A percentile compares a stretch with the other conserved stretches of the same genome.
Evolutionary conservation across 352 stramenopile genomes (phyloP).

Genomic region (Globisporangium mamillatum): DNA sequence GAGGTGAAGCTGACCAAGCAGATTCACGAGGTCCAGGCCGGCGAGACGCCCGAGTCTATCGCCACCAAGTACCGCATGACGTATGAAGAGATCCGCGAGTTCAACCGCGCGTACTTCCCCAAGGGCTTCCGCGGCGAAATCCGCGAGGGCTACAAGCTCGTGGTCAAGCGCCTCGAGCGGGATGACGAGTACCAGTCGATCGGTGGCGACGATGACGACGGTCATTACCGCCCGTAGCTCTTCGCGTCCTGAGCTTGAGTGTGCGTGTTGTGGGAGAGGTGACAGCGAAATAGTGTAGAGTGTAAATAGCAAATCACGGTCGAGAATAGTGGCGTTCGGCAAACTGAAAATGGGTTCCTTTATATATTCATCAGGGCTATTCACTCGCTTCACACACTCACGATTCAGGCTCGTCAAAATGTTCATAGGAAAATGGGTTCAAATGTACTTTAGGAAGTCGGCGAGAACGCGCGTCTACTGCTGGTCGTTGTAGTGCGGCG

Average conservation of each 20-base stretch:
- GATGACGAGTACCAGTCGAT: constrained; percentile 31
- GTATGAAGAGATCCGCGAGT: constrained; percentile 84
- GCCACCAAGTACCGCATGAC: constrained; percentile 69
- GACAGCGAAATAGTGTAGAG: not conserved
- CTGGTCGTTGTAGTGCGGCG: not conserved
- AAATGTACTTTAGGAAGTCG: not conserved
- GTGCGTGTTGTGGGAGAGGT: constrained; percentile 1
- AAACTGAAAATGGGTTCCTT: not conserved
- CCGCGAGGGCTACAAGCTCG: constrained; percentile 70
- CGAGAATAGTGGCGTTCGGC: not conserved
- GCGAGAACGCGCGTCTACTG: not conserved
- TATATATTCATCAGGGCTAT: not conserved
- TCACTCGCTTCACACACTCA: not conserved
- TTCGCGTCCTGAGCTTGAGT: not conserved
- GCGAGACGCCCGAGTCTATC: constrained; percentile 70
- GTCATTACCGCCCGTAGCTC: constrained; percentile 12
- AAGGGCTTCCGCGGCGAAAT: constrained; percentile 85
- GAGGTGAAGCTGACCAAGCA: constrained; percentile 86
- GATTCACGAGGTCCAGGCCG: constrained; percentile 75
- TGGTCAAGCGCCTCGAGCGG: constrained; percentile 61
- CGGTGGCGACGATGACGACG: constrained; percentile 18
- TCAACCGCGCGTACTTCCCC: constrained; percentile 83
- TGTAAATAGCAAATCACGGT: constrained; percentile 4
- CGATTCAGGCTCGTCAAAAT: not conserved
- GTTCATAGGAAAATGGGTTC: not conserved